Base-by-base conservation (phyloP, 2,329 filamentous ascomycete species). In the Aureobasidium sp. region DNA sequence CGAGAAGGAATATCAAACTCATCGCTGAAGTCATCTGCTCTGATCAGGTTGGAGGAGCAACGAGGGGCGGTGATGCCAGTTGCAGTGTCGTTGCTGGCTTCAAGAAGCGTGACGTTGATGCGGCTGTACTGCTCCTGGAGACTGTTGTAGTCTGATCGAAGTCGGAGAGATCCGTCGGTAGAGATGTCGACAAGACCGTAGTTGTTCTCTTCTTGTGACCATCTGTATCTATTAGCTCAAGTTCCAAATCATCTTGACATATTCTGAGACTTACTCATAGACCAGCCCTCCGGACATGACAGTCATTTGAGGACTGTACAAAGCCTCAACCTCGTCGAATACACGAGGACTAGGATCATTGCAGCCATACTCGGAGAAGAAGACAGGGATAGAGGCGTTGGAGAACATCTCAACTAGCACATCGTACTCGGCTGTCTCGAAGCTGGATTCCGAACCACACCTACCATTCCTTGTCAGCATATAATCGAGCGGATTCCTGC, bases 361-460 rank as follows among this genome's bases (percentile, higher is more conserved):
- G 83, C 90, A 93, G 64, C 90, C 90, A 68, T 85, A 87, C 71
- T 94, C 90, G 65, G 87, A 90, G 79, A 90, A 92, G 81, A 93
- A 93, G 68, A 92, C 80, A 36, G 89, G 89, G 41, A 91, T 81
- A 16, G 85, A 83, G 42, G 82, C 83, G 65, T 79, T 79, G 67
- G 79, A 75, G 78, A 93, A 91, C 72, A 85, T 83, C 2, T 77
- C 72, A 51, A 88, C 84, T 39, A 91, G 78, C 21, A 78, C 75
- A 66, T 87, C 76, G 72, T 87, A 91, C 39, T 82, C 81, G 3
- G 85, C 84, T 57, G 79, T 82, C 61, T 82, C 72, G 73, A 83
- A 89, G 51, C 81, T 84, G 59, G 85, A 85, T 13, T 84, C 76
- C 59, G 81, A 83, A 68, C 88, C 89, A 48, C 59, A 61, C 53